phyloP scores from a whole-genome alignment of 495 filamentous ascomycete species.

The Trichocladium uniseriatum region DNA sequence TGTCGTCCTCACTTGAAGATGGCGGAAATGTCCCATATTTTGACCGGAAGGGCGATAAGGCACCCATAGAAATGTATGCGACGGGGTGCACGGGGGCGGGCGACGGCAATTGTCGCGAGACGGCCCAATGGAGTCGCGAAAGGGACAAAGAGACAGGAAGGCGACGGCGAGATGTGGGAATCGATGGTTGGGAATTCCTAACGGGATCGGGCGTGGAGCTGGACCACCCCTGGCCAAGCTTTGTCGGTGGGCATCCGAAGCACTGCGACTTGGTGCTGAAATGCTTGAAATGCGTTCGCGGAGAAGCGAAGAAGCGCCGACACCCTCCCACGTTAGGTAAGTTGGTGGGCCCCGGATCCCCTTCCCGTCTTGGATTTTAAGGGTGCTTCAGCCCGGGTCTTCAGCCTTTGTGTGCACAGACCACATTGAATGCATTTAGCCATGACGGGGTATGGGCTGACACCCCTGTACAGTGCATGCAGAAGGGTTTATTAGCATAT shows the following conservation, averaged over 20 bases:
- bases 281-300: too few relatives aligned
- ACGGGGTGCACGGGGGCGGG: background rate
- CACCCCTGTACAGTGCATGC: background rate
- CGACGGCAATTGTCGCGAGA: background rate
- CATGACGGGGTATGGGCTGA: too few relatives aligned
- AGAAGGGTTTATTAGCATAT: background rate
- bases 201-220: background rate
- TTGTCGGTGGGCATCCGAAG: background rate
- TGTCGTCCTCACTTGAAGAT: conserved; percentile 28
- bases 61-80: conserved; percentile 20
- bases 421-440: background rate
- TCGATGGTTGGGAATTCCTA: background rate
- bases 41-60: conserved; percentile 19
- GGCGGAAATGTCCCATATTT: conserved; percentile 29
- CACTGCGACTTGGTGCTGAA: too few relatives aligned
- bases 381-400: background rate
- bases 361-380: background rate
- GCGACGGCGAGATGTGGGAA: background rate
- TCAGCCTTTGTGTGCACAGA: conserved; percentile 1
- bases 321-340: background rate
- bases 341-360: background rate
- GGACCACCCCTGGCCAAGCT: background rate
- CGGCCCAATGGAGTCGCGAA: background rate
- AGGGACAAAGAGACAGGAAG: background rate
- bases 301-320: background rate